Evolutionary conservation across 1,284 basidiomycete species (phyloP).

Genomic region (Clitocybe nebularis): DNA sequence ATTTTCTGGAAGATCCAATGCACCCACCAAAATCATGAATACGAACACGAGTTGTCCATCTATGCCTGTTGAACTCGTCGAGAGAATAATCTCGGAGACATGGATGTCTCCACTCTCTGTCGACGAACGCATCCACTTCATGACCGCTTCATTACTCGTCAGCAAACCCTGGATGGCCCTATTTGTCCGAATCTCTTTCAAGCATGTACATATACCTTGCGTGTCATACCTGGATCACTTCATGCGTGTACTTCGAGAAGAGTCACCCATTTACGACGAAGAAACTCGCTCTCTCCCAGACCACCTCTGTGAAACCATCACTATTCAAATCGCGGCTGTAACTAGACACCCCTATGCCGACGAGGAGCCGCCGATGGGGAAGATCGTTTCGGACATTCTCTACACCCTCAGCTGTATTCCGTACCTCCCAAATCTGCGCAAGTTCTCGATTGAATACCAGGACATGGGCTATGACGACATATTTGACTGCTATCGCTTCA

Average conservation of each 20-base stretch:
- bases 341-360: neutral
- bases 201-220: conserved; percentile 25
- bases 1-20: no score
- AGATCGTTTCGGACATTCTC: conserved; percentile 10
- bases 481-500: conserved; percentile 9
- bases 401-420: conserved; percentile 8
- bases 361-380: conserved; percentile 12
- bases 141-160: conserved; percentile 24
- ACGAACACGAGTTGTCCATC: no score
- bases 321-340: conserved; percentile 15
- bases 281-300: conserved; percentile 3
- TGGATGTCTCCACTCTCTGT: conserved; percentile 24
- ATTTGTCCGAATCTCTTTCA: conserved; percentile 20
- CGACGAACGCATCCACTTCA: conserved; percentile 24
- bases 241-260: conserved; percentile 19
- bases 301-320: conserved; percentile 20
- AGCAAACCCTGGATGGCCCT: conserved; percentile 21
- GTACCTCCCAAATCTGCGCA: conserved; percentile 11
- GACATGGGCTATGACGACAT: conserved; percentile 12
- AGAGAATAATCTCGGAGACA: conserved; percentile 20
- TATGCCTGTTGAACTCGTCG: conserved; percentile 24
- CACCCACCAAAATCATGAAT: no score
- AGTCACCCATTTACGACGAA: conserved; percentile 12
- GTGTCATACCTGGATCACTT: conserved; percentile 22
- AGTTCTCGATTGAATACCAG: conserved; percentile 11